Percentiles rank a stretch among this genome's conserved stretches.
phyloP scores from a whole-genome alignment of 169 alveolate genomes.

The Hepatocystis sp. region DNA sequence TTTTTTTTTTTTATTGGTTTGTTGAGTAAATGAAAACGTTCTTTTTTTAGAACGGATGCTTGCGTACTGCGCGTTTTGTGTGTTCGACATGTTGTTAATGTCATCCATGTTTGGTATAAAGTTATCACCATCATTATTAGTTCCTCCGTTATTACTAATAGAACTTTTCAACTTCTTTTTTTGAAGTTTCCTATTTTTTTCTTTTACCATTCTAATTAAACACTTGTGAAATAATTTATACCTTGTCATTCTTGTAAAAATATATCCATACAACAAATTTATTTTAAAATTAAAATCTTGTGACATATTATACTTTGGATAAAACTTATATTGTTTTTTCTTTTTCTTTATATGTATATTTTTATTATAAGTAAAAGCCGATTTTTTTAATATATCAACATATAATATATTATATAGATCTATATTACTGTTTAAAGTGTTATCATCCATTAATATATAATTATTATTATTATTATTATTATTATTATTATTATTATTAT shows the following conservation, averaged over 20 bases:
- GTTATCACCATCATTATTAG: neutral
- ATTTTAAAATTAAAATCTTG: slow-evolving; percentile 41
- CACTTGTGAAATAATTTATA: slow-evolving; percentile 74
- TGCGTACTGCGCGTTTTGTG: no score
- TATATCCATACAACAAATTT: slow-evolving; percentile 47
- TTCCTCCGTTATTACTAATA: neutral
- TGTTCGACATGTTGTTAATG: no score
- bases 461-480: neutral
- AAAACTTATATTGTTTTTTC: slow-evolving; percentile 9
- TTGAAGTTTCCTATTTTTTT: slow-evolving; percentile 16
- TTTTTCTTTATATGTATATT: slow-evolving; percentile 13
- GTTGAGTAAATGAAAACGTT: slow-evolving; percentile 3
- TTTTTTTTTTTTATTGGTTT: neutral
- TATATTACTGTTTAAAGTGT: neutral
- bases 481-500: neutral
- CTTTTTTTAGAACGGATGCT: slow-evolving; percentile 33
- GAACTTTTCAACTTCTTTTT: neutral
- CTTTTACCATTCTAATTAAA: slow-evolving; percentile 40
- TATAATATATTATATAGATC: slow-evolving; percentile 19
- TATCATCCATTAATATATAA: no score
- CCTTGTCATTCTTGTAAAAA: slow-evolving; percentile 66
- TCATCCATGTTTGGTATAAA: neutral
- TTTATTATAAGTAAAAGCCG: slow-evolving; percentile 55
- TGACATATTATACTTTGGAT: slow-evolving; percentile 43
- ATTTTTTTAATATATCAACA: slow-evolving; percentile 59